Base-by-base conservation (phyloP, 1,284 basidiomycete species). In the Porogramme epimiltina region DNA sequence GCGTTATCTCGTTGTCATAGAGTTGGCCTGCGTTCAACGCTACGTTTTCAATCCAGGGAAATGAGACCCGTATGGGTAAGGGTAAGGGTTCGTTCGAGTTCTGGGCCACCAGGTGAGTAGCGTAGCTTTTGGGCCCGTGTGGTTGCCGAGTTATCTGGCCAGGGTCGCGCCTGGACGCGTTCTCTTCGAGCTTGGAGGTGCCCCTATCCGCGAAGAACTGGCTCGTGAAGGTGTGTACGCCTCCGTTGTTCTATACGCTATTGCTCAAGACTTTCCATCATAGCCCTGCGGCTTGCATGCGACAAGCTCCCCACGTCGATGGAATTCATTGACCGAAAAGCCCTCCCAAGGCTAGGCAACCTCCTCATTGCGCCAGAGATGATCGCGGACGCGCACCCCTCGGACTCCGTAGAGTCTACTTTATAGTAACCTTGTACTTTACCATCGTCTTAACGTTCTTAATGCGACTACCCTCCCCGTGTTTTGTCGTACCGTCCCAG, bases 1-100 rank as follows among this genome's bases (percentile, higher is more conserved):
- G 55, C 45, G 76, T 66, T 26, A 4, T 16, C 22, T 19, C 4
- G 28, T 23, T 16, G 15, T 15, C 10, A 5, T 2, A 4, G 16
- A 2, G 3, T 10, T 3, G 9, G 9, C 9, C 8, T 19, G 3
- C n/a, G 20, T n/a, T 38, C 22, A 24, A 15, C 10, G 15, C 2
- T 18, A 4, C 34, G 42, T 34, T 25, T 31, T 13, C 23, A 46
- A 18, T 16, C 20, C 51, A 93, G 90, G 96, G 96, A 49, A 98
- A 98, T 66, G 96, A 99, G 72, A 97, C 95, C 6, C 91, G 97
- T 83, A 99, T 99, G 97, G 96, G 96, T 42, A 98, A 98, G 73
- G 97, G 97, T 53, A 99, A 99, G 72, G 97, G 97, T 42, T 84
- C 90, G 0, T 99, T 98, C 65, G 96, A 98, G 69, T 98, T 84